Base-by-base conservation (phyloP, 345 rosid genomes). In the Carallia brachiata region DNA sequence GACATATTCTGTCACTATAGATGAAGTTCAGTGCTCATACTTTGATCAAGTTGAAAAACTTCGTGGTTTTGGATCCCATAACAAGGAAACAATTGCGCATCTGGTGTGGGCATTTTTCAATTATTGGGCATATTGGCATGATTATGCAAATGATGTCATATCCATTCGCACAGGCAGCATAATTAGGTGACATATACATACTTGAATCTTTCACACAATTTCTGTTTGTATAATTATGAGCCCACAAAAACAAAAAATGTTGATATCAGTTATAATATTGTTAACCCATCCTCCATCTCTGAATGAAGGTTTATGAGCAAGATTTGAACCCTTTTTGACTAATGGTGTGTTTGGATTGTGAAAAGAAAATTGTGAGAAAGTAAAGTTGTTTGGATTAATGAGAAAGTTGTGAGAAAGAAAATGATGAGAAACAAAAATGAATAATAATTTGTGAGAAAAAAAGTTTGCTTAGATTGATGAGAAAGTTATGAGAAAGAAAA, bases 121-220 rank as follows among this genome's bases (percentile, higher is more conserved):
- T 74, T 95, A 92, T 77, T 95, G 99, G 99, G 99, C 99, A 6
- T 92, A 92, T 28, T 76, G 86, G 50, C 97, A 92, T 48, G 96
- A 95, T 79, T 95, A 92, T 77, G 80, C 97, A 10, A 90, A 86
- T 73, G 72, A 81, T 7, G 99, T 90, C 54, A 84, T 90, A 77
- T 92, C 99, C 0, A 83, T 95, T 17, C 97, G 99, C 40, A 87
- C 86, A 0, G 99, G 96, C 65, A 79, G 82, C 74, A 80, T 85
- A 67, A 81, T 90, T 71, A 90, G 93, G 99, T 94, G 61, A 77
- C 71, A 69, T 75, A 44, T 50, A 32, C 54, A 36, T 18, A 18
- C 75, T 34, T 2, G 16, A 7, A 7, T 61, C 52, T 28, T 75
- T 18, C 30, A 6, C 7, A 23, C n/a, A 1, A 23, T 18, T 56